Evolutionary conservation across 1,139 yeast species (phyloP).

Genomic region (Debaryomyces sp.): DNA sequence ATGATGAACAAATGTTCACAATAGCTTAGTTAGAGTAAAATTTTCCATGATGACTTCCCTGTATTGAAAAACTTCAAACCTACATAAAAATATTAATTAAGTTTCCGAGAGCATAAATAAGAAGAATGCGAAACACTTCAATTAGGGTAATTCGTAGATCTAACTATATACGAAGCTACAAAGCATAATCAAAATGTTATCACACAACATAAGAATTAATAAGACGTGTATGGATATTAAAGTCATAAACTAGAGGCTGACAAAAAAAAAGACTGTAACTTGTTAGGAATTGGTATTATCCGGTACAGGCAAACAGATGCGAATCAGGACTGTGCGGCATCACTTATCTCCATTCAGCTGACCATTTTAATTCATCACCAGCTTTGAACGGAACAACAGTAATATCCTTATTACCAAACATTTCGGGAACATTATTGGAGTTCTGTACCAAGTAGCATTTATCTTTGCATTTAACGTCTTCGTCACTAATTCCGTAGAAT

Average conservation of each 20-base stretch:
- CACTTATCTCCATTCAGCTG: conserved; percentile 66
- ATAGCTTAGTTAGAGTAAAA: neutral
- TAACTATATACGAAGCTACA: neutral
- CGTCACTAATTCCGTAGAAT: conserved; percentile 61
- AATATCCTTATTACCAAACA: conserved; percentile 48
- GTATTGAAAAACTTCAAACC: neutral
- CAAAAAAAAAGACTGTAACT: neutral
- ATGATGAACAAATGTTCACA: neutral
- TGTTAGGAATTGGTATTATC: neutral
- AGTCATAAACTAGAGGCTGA: neutral
- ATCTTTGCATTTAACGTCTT: conserved; percentile 47
- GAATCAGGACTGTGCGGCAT: neutral
- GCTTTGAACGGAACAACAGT: conserved; percentile 89
- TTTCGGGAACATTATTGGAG: conserved; percentile 59
- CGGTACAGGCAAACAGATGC: neutral
- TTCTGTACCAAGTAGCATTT: conserved; percentile 55
- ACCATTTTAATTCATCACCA: conserved; percentile 74
- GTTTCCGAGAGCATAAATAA: neutral
- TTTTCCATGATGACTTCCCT: neutral
- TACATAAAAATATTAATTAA: neutral
- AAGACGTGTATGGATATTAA: neutral
- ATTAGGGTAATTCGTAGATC: neutral
- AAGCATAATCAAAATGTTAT: neutral
- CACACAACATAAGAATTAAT: neutral
- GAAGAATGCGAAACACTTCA: neutral